Evolutionary conservation across 441 rosid species (phyloP).

Genomic region (Euphorbia celastroides): DNA sequence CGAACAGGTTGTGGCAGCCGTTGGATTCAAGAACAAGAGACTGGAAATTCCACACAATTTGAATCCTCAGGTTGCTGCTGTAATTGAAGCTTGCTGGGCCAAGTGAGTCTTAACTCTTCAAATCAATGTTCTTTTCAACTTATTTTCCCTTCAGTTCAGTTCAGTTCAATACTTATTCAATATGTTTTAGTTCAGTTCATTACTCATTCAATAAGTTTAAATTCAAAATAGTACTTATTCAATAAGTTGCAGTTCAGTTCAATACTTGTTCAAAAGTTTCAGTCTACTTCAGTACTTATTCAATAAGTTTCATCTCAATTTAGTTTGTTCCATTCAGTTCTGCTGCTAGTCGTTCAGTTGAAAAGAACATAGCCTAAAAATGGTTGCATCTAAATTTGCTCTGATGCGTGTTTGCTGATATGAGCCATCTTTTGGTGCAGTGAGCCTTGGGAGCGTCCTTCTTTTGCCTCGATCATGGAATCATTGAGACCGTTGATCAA

Average conservation of each 20-base stretch:
- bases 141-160: no score
- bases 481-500: constrained; percentile 67
- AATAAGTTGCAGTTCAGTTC: no score
- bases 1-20: constrained; percentile 88
- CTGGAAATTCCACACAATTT: constrained; percentile 84
- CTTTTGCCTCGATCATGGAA: constrained; percentile 84
- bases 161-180: no score
- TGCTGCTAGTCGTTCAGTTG: no score
- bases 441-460: constrained; percentile 97
- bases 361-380: neutral
- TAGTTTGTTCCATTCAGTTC: no score
- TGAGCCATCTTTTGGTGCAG: constrained; percentile 38
- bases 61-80: constrained; percentile 70
- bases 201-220: no score
- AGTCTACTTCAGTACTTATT: no score
- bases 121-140: no score
- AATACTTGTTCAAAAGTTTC: no score
- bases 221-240: no score
- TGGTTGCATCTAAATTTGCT: neutral
- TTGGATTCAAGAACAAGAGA: constrained; percentile 85
- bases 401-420: constrained; percentile 1
- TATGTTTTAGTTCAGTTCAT: no score
- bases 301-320: no score
- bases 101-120: constrained; percentile 42
- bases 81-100: constrained; percentile 93